Base-by-base conservation (phyloP, 2,329 filamentous ascomycete species). In the Exutisphaerella laricina region DNA sequence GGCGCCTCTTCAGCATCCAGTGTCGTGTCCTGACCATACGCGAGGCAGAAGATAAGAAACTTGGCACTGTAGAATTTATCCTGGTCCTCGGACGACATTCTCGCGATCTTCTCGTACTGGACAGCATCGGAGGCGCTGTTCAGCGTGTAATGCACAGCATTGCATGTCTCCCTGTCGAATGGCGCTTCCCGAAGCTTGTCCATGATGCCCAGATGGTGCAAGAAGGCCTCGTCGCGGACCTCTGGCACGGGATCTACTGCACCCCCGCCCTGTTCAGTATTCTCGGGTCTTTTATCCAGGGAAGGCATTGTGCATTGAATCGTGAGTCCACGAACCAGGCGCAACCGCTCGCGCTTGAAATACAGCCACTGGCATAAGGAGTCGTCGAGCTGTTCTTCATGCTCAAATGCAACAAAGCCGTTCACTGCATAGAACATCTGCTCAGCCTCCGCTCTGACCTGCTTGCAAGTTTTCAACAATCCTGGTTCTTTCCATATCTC, bases 371-470 rank as follows among this genome's bases (percentile, higher is more conserved):
- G 13, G 26, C 47, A 52, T 13, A 50, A 13, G 5, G 20, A 20
- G 35, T 47, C 43, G 22, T 39, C 29, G 21, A 43, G 42, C 3
- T 36, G 20, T 7, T 48, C 44, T 34, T 52, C 49, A 18, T 50
- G 38, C 4, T 50, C 41, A 10, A 23, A 33, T 9, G 26, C 29
- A 4, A 39, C 43, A 41, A 56, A 58, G 4, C 30, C 28, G 45
- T 54, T 56, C 30, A 46, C 39, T 3, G 44, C 34, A 28, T 54
- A 58, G 43, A 51, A 58, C 41, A 56, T 51, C 22, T 48, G 45
- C 30, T 54, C 42, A 14, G 54, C 43, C 41, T 58, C 55, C 12
- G 31, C 30, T 21, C 52, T 49, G 25, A 51, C 51, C 26, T 45
- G 41, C 22, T 49, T 50, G 29, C 48, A 56, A 9, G 46, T 48